phyloP scores from a whole-genome alignment of 352 stramenopile species.

The Phytopythium sindhum region DNA sequence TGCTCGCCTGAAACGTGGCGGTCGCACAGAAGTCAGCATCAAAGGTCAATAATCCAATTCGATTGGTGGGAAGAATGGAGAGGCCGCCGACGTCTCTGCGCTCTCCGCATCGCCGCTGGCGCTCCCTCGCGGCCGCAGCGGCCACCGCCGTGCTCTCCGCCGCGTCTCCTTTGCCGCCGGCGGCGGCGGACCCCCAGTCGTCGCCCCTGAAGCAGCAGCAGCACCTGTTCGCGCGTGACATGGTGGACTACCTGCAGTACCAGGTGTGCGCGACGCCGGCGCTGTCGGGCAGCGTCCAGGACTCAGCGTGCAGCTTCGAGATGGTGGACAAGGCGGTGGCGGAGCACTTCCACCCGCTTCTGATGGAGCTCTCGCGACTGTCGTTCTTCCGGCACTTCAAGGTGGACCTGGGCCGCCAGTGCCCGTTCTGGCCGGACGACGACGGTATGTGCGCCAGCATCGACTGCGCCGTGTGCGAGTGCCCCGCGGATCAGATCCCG shows the following conservation, averaged over 20 bases:
- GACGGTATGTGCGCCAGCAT: conserved; percentile 89
- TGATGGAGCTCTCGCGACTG: conserved; percentile 70
- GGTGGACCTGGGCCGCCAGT: conserved; percentile 87
- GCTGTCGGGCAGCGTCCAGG: conserved; percentile 74
- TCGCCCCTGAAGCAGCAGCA: background rate
- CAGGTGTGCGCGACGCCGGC: conserved; percentile 80
- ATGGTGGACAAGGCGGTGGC: conserved; percentile 80
- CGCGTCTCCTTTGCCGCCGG: background rate
- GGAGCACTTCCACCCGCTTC: conserved; percentile 78
- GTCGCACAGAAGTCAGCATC: background rate
- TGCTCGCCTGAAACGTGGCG: background rate
- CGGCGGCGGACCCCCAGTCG: background rate
- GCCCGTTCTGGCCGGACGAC: conserved; percentile 90
- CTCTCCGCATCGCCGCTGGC: background rate
- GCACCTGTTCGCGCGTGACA: conserved; percentile 56
- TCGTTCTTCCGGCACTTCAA: conserved; percentile 95
- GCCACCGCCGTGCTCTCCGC: background rate
- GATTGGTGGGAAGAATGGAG: background rate
- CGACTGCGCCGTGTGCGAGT: conserved; percentile 89
- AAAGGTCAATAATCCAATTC: background rate
- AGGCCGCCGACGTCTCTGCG: background rate
- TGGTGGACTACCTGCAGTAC: conserved; percentile 77
- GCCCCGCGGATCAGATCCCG: conserved; percentile 84
- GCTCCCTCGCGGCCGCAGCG: background rate
- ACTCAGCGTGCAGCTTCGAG: conserved; percentile 84